These are phyloP conservation scores for Teratosphaeria destructans DNA, from an alignment of 2,329 filamentous ascomycete genomes.

Conservation along the genomic window DNA sequence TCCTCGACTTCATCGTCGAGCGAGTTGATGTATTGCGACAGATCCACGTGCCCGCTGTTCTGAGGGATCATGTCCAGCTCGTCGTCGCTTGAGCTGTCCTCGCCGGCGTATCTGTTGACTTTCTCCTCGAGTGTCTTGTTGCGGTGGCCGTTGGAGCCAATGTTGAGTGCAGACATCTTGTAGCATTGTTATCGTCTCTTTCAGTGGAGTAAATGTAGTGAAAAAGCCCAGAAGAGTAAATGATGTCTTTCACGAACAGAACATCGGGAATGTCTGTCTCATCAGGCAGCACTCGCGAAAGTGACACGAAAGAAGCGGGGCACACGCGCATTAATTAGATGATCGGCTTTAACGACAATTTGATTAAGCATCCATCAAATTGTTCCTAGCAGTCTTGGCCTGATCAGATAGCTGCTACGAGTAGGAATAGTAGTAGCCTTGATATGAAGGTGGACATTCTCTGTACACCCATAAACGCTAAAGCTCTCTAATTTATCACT, in stretches of 20 bases:
- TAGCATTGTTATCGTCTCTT: not conserved
- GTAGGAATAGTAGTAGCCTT: not conserved
- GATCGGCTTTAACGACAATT: not conserved
- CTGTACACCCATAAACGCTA: not conserved
- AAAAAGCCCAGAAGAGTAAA: not conserved
- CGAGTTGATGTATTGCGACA: slow-evolving; percentile 13
- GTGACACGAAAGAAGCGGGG: not conserved
- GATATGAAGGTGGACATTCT: too few species aligned
- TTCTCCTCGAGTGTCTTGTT: not conserved
- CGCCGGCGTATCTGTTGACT: slow-evolving; percentile 10
- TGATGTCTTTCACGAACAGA: not conserved
- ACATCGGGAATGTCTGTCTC: not conserved
- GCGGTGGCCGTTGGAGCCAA: slow-evolving; percentile 3
- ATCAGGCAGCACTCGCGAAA: not conserved
- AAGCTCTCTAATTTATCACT: too few species aligned
- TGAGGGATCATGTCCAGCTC: slow-evolving; percentile 7
- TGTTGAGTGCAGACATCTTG: slow-evolving; percentile 8
- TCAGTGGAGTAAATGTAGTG: not conserved
- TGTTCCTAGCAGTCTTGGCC: too few species aligned
- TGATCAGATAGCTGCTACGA: not conserved
- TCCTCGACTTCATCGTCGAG: slow-evolving; percentile 2
- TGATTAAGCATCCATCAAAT: not conserved
- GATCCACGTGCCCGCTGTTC: slow-evolving; percentile 5
- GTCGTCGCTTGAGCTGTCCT: slow-evolving; percentile 11
- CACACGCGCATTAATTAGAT: not conserved